phyloP scores from a whole-genome alignment of 148 eudicot species.

The Persicaria maculosa region DNA sequence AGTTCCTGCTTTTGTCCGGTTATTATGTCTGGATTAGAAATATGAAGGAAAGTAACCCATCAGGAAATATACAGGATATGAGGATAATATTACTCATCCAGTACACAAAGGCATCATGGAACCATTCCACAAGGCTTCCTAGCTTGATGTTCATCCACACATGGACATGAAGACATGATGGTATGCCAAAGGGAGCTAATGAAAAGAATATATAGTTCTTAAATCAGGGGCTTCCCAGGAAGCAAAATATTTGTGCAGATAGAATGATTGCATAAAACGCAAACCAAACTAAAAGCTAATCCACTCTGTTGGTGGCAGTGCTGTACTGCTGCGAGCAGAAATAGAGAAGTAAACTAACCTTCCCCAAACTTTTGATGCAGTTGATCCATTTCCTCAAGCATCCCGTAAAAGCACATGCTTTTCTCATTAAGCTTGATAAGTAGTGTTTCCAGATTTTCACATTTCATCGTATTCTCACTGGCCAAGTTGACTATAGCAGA shows the following conservation, averaged over 20 bases:
- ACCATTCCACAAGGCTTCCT: neutral
- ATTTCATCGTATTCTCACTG: conserved; percentile 41
- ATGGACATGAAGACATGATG: too few species aligned
- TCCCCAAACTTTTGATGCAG: conserved; percentile 47
- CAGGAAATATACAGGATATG: neutral
- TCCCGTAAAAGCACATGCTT: conserved; percentile 37
- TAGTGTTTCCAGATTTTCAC: conserved; percentile 40
- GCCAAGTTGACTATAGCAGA: conserved; percentile 34
- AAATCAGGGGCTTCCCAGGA: neutral
- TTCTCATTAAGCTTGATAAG: conserved; percentile 44
- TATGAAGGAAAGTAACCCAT: neutral
- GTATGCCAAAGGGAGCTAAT: too few species aligned
- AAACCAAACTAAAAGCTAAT: neutral
- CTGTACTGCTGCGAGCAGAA: neutral
- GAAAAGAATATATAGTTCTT: neutral
- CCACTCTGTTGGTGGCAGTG: too few species aligned
- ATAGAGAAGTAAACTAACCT: conserved; percentile 26
- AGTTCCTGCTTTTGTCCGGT: conserved; percentile 58
- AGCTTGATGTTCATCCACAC: too few species aligned
- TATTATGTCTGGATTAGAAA: conserved; percentile 45
- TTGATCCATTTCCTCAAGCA: conserved; percentile 50
- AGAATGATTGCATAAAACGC: neutral
- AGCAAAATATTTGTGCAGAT: neutral
- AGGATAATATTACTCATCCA: too few species aligned
- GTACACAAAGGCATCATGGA: neutral